A percentile compares a stretch with the other conserved stretches of the same genome.
phyloP scores from a whole-genome alignment of 2,329 filamentous ascomycete genomes.

The Cyphellophora attinorum region DNA sequence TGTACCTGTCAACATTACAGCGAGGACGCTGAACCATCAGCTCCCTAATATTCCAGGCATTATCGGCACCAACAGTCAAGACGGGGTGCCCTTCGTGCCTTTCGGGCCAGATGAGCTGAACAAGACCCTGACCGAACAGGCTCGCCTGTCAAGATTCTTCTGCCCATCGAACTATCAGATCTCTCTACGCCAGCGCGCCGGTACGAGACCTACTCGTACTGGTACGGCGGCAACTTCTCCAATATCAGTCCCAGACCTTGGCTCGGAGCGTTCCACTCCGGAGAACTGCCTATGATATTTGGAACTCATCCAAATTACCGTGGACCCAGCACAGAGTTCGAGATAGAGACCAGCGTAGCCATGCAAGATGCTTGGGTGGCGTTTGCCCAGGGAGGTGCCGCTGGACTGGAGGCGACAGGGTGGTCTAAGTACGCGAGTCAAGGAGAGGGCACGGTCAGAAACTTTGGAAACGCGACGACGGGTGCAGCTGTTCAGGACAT shows the following conservation, averaged over 20 bases:
- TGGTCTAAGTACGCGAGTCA: neutral
- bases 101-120: constrained; percentile 1
- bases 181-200: constrained; percentile 19
- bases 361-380: neutral
- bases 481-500: neutral
- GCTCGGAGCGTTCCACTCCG: constrained; percentile 31
- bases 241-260: constrained; percentile 30
- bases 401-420: neutral
- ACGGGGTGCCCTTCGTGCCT: constrained; percentile 5
- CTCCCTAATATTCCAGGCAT: constrained; percentile 13
- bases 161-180: constrained; percentile 23
- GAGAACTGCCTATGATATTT: constrained; percentile 26
- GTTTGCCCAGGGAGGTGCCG: neutral
- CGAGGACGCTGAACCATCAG: constrained; percentile 8
- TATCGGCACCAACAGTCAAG: constrained; percentile 5
- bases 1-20: constrained; percentile 20
- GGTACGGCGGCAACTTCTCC: constrained; percentile 31
- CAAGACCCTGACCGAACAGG: constrained; percentile 1
- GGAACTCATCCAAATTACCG: constrained; percentile 20
- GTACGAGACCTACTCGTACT: constrained; percentile 29
- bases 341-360: neutral
- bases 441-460: neutral
- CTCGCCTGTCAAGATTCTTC: constrained; percentile 14
- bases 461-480: neutral
- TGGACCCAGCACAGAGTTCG: neutral